Conservation (phyloP, 192 early-diverging fungal genomes). For the Borealophlyctis nickersoniae region DNA sequence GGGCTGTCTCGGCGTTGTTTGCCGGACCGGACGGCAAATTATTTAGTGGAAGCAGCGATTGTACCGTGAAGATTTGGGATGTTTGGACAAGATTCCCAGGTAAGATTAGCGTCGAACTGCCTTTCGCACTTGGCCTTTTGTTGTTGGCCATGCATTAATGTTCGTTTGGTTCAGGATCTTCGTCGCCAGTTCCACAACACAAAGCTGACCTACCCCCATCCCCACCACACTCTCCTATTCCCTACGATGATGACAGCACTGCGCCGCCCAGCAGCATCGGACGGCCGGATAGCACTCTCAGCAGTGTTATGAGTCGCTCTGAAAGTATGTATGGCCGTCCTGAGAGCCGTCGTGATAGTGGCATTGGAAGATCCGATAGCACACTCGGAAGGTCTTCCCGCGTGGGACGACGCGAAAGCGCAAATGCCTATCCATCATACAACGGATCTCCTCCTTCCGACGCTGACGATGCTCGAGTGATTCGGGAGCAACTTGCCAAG, state of each 20-base stretch:
- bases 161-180: too few species aligned
- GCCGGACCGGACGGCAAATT: constrained; percentile 19
- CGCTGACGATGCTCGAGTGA: constrained; percentile 9
- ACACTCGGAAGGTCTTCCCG: not conserved
- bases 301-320: constrained; percentile 4
- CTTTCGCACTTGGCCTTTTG: not conserved
- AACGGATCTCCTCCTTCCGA: not conserved
- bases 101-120: constrained; percentile 4
- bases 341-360: too few species aligned
- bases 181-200: too few species aligned
- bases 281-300: constrained; percentile 9
- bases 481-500: constrained; percentile 38
- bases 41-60: constrained; percentile 25
- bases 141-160: too few species aligned
- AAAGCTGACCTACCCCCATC: too few species aligned
- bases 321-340: constrained; percentile 11
- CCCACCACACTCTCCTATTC: too few species aligned
- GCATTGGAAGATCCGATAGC: too few species aligned
- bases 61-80: constrained; percentile 34
- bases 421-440: not conserved
- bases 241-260: too few species aligned
- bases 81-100: constrained; percentile 10
- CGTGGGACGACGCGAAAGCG: constrained; percentile 1
- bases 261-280: constrained; percentile 1
- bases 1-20: not conserved